Evolutionary conservation across 768 basidiomycete species (phyloP).

Genomic region (Boletus vinaceobasis): DNA sequence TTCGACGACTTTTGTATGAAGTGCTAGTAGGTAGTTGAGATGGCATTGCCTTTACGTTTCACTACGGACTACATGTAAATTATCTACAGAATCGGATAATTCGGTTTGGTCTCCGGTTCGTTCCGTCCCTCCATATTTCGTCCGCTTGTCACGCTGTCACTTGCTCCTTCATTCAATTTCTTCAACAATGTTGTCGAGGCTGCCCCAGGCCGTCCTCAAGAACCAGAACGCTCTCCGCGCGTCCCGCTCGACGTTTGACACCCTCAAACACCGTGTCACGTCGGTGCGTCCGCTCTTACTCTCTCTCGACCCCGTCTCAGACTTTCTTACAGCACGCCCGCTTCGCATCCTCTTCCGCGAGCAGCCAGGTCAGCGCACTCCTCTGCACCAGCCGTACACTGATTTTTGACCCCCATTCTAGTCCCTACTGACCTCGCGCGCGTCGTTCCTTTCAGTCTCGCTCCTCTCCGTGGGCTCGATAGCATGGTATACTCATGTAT

Average conservation of each 20-base stretch:
- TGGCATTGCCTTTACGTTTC: slow-evolving; percentile 1
- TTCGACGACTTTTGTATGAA: slow-evolving; percentile 19
- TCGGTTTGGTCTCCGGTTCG: slow-evolving; percentile 44
- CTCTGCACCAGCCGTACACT: neutral
- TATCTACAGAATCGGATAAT: slow-evolving; percentile 22
- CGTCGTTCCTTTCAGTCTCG: slow-evolving; percentile 71
- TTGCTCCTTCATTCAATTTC: slow-evolving; percentile 42
- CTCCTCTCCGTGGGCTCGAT: slow-evolving; percentile 82
- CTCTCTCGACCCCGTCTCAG: slow-evolving; percentile 10
- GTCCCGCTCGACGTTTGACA: slow-evolving; percentile 41
- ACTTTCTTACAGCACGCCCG: slow-evolving; percentile 49
- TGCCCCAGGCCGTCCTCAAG: slow-evolving; percentile 70
- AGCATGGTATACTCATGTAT: slow-evolving; percentile 95
- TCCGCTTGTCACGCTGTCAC: slow-evolving; percentile 41
- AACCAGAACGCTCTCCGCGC: slow-evolving; percentile 48
- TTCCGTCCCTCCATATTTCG: slow-evolving; percentile 39
- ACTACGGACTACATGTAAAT: slow-evolving; percentile 25
- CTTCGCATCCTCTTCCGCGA: slow-evolving; percentile 63
- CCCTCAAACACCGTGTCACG: slow-evolving; percentile 43
- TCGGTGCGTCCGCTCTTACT: slow-evolving; percentile 41
- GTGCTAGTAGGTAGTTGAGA: slow-evolving; percentile 13
- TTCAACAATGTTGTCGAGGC: slow-evolving; percentile 79
- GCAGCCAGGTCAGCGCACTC: slow-evolving; percentile 55
- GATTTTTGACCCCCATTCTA: slow-evolving; percentile 25
- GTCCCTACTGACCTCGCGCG: slow-evolving; percentile 68